phyloP scores from a whole-genome alignment of 495 filamentous ascomycete species.

The Penicillium cinerascens region DNA sequence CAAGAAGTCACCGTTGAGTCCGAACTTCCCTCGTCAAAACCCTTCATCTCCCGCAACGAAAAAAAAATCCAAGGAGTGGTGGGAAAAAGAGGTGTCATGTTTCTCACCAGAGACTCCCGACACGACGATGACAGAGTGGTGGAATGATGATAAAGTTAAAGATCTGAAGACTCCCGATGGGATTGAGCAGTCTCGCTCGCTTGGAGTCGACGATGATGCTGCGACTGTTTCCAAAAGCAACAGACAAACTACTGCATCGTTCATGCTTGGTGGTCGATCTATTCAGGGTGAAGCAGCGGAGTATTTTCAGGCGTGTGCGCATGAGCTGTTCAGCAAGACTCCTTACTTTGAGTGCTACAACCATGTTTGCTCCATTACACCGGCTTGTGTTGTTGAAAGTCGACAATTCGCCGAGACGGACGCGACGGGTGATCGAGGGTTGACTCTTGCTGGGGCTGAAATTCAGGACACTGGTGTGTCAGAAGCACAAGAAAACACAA shows the following conservation, averaged over 20 bases:
- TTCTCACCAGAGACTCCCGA: conserved; percentile 31
- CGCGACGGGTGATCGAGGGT: conserved; percentile 8
- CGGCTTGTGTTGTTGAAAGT: background rate
- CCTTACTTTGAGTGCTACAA: conserved; percentile 51
- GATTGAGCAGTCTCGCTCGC: conserved; percentile 14
- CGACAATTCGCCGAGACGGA: background rate
- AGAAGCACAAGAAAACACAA: background rate
- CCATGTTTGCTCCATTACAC: conserved; percentile 45
- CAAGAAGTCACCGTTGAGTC: conserved; percentile 30
- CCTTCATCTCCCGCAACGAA: conserved; percentile 26
- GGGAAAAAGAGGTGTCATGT: conserved; percentile 26
- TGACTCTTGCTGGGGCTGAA: conserved; percentile 11
- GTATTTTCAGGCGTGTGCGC: conserved; percentile 52
- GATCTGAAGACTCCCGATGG: background rate
- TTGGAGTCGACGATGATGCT: background rate
- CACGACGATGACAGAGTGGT: conserved; percentile 15
- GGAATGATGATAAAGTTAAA: conserved; percentile 18
- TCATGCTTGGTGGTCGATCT: conserved; percentile 25
- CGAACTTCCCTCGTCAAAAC: conserved; percentile 30
- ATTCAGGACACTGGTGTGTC: background rate
- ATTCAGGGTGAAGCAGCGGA: conserved; percentile 47
- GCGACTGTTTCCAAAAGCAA: background rate
- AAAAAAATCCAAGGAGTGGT: conserved; percentile 29
- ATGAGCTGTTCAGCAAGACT: conserved; percentile 46
- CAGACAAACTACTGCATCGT: conserved; percentile 17